These are phyloP conservation scores for Botrytis sinoallii DNA, from an alignment of 2,329 filamentous ascomycete genomes.

Conservation along the genomic window DNA sequence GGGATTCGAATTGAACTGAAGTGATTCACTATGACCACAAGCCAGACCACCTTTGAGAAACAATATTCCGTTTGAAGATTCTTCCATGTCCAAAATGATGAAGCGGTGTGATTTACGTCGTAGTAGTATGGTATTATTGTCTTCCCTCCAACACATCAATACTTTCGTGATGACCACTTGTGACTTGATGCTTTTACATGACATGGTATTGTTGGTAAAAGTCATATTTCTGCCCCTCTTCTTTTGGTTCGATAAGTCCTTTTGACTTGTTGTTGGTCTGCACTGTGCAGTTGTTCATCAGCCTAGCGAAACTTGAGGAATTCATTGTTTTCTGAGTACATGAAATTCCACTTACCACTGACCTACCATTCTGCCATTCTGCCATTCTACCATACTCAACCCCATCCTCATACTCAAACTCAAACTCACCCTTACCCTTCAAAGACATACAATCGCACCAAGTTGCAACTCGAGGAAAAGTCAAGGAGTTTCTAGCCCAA, in stretches of 20 bases:
- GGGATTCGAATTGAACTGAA: not conserved
- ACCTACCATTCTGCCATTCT: not conserved
- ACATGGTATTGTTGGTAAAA: constrained; percentile 1
- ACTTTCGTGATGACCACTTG: not conserved
- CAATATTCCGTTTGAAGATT: not conserved
- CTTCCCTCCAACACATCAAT: constrained; percentile 13
- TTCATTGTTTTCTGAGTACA: constrained; percentile 1
- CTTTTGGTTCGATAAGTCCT: not conserved
- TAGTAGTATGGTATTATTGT: not conserved
- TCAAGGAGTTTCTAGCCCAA: not conserved
- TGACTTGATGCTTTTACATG: constrained; percentile 9
- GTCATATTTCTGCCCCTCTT: not conserved
- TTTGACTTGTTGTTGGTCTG: not conserved
- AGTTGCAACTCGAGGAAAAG: not conserved
- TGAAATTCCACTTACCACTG: not conserved
- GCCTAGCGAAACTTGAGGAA: constrained; percentile 7
- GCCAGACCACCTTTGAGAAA: not conserved
- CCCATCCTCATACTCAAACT: not conserved
- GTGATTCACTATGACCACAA: constrained; percentile 2
- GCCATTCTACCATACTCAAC: not conserved
- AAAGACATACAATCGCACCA: not conserved
- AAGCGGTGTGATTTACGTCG: constrained; percentile 10
- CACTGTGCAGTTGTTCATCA: constrained; percentile 7
- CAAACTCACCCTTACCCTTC: not conserved
- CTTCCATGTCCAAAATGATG: not conserved